phyloP scores from a whole-genome alignment of 2,329 filamentous ascomycete genomes.

The Botrytis tulipae region DNA sequence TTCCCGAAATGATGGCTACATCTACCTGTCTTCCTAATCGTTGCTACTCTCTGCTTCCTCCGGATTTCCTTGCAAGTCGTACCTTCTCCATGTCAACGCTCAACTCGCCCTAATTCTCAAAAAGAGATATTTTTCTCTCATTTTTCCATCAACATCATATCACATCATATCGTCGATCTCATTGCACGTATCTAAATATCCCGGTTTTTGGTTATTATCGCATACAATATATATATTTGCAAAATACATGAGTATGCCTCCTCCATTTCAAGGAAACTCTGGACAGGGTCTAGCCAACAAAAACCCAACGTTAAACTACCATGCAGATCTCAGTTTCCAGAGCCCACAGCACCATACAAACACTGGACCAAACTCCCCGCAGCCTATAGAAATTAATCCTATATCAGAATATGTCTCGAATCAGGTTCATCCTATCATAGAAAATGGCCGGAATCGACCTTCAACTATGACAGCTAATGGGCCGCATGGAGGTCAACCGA shows the following conservation, averaged over 20 bases:
- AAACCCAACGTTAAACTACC: neutral
- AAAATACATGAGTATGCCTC: neutral
- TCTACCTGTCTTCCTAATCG: too few relatives aligned
- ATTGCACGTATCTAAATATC: neutral
- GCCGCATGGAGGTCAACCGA: neutral
- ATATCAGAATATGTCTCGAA: neutral
- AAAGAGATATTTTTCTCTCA: neutral
- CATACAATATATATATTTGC: neutral
- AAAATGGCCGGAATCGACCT: neutral
- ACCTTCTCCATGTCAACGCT: too few relatives aligned
- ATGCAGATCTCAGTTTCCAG: too few relatives aligned
- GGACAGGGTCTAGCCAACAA: neutral
- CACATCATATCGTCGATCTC: neutral
- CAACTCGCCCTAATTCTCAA: too few relatives aligned
- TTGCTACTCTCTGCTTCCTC: too few relatives aligned
- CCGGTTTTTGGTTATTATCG: neutral
- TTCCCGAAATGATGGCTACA: neutral
- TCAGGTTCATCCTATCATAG: neutral
- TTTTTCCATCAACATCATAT: neutral
- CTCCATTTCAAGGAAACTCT: neutral
- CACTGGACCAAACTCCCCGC: neutral
- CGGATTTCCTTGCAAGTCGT: fast-evolving
- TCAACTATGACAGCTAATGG: neutral
- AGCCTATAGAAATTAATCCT: neutral
- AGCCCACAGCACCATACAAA: neutral